phyloP scores from a whole-genome alignment of 768 basidiomycete genomes.

The Agaricus subrufescens region DNA sequence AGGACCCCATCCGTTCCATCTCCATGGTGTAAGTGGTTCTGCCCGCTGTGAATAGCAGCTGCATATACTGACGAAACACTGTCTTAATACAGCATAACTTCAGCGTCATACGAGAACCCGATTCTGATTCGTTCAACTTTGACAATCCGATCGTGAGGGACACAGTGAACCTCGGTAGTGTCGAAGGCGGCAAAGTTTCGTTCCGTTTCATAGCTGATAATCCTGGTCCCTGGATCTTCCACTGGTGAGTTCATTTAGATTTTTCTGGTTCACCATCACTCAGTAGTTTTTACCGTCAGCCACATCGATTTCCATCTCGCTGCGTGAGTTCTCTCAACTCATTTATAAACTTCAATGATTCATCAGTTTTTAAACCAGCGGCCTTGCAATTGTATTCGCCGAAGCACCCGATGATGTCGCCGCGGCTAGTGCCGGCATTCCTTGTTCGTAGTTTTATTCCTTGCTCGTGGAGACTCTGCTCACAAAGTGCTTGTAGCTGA shows the following conservation, averaged over 20 bases:
- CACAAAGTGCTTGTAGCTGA: constrained; percentile 9
- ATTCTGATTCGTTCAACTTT: constrained; percentile 30
- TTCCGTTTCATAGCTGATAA: constrained; percentile 50
- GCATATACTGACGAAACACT: background rate
- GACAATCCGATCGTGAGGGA: constrained; percentile 34
- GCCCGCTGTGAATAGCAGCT: background rate
- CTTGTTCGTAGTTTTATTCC: background rate
- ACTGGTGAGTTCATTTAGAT: constrained; percentile 29
- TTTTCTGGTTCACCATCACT: background rate
- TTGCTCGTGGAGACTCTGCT: background rate
- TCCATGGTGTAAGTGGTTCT: constrained; percentile 26
- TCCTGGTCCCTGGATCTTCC: constrained; percentile 46
- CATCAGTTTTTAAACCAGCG: constrained; percentile 14
- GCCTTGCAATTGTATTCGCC: constrained; percentile 30
- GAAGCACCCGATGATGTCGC: constrained; percentile 19
- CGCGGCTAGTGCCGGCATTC: background rate
- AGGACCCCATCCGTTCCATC: constrained; percentile 35
- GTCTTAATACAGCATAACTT: constrained; percentile 32
- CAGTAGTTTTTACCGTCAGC: constrained; percentile 15
- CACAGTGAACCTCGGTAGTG: constrained; percentile 27
- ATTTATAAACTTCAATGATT: background rate
- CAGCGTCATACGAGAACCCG: constrained; percentile 38
- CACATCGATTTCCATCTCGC: constrained; percentile 54
- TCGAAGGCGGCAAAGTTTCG: constrained; percentile 31
- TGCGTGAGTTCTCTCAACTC: constrained; percentile 19